These are phyloP conservation scores for Trifolium dubium DNA, from an alignment of 306 rosid species.

Conservation along the genomic window DNA sequence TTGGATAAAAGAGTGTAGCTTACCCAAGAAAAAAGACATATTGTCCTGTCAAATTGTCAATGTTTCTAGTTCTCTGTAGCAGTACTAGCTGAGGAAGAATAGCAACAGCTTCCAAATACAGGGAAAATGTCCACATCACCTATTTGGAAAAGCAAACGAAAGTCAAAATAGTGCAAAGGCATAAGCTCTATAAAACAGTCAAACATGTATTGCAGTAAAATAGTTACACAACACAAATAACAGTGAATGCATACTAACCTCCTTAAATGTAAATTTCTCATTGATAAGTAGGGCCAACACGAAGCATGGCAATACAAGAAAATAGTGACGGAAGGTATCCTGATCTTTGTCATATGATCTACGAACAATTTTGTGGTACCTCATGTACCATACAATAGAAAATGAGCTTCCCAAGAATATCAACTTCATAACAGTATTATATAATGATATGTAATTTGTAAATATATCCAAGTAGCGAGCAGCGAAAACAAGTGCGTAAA, in stretches of 20 bases:
- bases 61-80: slow-evolving; percentile 86
- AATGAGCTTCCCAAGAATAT: slow-evolving; percentile 87
- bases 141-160: slow-evolving; percentile 39
- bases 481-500: slow-evolving; percentile 77
- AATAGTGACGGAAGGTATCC: slow-evolving; percentile 78
- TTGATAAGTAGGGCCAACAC: slow-evolving; percentile 69
- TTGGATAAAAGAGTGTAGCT: slow-evolving; percentile 36
- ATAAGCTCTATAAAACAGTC: slow-evolving; percentile 33
- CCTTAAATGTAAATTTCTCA: slow-evolving; percentile 77
- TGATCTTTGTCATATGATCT: slow-evolving; percentile 90
- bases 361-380: slow-evolving; percentile 77
- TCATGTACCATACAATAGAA: slow-evolving; percentile 91
- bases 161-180: slow-evolving; percentile 21
- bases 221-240: slow-evolving; percentile 13
- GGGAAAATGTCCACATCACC: slow-evolving; percentile 92
- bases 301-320: slow-evolving; percentile 75
- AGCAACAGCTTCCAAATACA: slow-evolving; percentile 92
- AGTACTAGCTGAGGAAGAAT: slow-evolving; percentile 88
- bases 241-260: slow-evolving; percentile 56
- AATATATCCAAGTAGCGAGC: slow-evolving; percentile 85
- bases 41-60: slow-evolving; percentile 93
- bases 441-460: slow-evolving; percentile 59
- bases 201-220: slow-evolving; percentile 17
- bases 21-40: slow-evolving; percentile 90
- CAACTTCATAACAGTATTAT: slow-evolving; percentile 83